A percentile compares a stretch with the other conserved stretches of the same genome.
Conservation (phyloP, 2,329 filamentous ascomycete genomes). For the Dothiorella sarmentorum region DNA sequence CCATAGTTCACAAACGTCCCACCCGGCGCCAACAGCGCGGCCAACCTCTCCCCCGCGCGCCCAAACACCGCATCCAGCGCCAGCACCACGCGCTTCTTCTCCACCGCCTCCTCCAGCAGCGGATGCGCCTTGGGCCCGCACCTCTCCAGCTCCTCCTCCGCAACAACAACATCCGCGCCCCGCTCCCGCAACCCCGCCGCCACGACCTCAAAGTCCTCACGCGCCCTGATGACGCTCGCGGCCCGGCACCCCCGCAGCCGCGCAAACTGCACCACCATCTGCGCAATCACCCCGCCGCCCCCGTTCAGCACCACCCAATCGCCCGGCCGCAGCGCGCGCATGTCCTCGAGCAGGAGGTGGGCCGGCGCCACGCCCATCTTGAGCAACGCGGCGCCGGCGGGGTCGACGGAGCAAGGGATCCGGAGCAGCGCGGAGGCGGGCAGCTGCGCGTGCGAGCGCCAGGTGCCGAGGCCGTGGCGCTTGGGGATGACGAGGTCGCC, state of each 20-base stretch:
- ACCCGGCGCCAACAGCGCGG: constrained; percentile 31
- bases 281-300: constrained; percentile 21
- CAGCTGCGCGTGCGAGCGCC: constrained; percentile 23
- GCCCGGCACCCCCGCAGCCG: constrained; percentile 17
- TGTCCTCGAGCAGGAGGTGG: constrained; percentile 26
- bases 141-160: neutral
- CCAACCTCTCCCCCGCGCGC: constrained; percentile 34
- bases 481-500: constrained; percentile 9
- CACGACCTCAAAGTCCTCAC: constrained; percentile 6
- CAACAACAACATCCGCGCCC: constrained; percentile 7
- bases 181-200: neutral
- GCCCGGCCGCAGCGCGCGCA: constrained; percentile 22
- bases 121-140: neutral
- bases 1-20: neutral
- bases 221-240: constrained; percentile 23
- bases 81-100: neutral
- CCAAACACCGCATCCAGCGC: constrained; percentile 20
- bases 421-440: constrained; percentile 17
- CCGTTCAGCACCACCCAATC: constrained; percentile 28
- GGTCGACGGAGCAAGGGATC: constrained; percentile 16
- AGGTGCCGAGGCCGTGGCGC: constrained; percentile 21
- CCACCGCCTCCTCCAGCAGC: neutral
- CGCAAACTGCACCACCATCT: constrained; percentile 26
- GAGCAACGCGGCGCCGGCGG: constrained; percentile 21
- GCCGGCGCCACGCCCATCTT: constrained; percentile 23